Base-by-base conservation (phyloP, 1,284 basidiomycete genomes). In the Ustilago trichophora region DNA sequence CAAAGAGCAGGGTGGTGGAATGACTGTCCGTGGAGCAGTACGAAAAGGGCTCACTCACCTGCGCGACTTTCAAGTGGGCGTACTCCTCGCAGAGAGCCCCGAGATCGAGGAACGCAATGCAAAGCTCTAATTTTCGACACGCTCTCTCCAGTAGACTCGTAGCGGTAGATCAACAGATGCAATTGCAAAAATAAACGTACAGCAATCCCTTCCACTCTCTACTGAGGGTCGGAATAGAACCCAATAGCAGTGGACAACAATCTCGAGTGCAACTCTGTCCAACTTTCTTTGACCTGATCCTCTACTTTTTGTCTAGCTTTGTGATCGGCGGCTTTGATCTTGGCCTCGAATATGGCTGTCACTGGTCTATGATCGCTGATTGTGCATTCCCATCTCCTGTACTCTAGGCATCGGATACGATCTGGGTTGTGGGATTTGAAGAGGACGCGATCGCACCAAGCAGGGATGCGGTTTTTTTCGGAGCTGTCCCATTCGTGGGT, bases 361-460 rank as follows among this genome's bases (percentile, higher is more conserved):
- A 82, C 75, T 2, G 82, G 82, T 41, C 80, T 43, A 40, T 83
- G 82, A 37, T 83, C 82, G 7, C 72, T 76, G 12, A 82, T 71
- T 26, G 77, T 77, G 2, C 75, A 65, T 36, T 81, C 80, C 68
- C 80, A 81, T 12, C 80, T 44, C 2, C 71, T 50, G 45, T 82
- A 83, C 7, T 72, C 62, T 4, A 78, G 27, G 25, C 66, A 74
- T 9, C 53, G 48, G 36, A 72, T 56, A 91, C 72, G 87, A 85
- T 79, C 90, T 56, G 78, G 87, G 85, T 60, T 83, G 74, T 50
- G 93, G 87, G 8, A 89, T 84, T 24, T 81, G 83, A 90, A 96
- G 33, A 98, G 83, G 19, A 98, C 87, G 7, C 95, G 88, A 82
- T 98, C 95, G 82, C 95, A 98, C 93, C 94, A 98, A 0, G 94